Evolutionary conservation across 257 asterid genomes (phyloP).

Genomic region (Solanum sejunctum): DNA sequence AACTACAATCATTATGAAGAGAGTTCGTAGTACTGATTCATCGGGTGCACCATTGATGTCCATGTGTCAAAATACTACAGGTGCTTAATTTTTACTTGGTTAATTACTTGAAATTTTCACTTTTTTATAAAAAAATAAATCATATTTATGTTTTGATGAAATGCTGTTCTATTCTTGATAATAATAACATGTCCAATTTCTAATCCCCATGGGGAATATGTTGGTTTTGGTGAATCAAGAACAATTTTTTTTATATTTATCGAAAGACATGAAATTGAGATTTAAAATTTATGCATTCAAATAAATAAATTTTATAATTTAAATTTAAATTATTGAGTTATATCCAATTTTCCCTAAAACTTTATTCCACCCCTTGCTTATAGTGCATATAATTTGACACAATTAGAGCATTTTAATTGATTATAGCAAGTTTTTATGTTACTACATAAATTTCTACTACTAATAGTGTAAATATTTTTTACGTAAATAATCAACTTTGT

Average conservation of each 20-base stretch:
- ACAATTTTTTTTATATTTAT: neutral
- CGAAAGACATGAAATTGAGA: accelerated
- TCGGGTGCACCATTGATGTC: conserved; percentile 60
- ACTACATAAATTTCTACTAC: neutral
- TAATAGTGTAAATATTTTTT: too few relatives aligned
- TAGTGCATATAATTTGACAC: too few relatives aligned
- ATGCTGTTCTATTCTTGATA: neutral
- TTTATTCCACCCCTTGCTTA: neutral
- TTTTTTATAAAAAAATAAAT: neutral
- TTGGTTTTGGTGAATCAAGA: neutral
- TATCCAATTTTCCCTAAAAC: neutral
- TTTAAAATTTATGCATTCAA: neutral
- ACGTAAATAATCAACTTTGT: neutral
- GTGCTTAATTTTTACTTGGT: conserved; percentile 20
- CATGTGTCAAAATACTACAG: conserved; percentile 81
- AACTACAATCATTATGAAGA: conserved; percentile 56
- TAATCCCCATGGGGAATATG: neutral
- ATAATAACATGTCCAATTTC: conserved; percentile 15
- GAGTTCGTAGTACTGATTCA: conserved; percentile 59
- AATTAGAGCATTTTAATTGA: neutral
- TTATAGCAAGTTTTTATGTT: neutral
- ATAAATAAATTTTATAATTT: neutral
- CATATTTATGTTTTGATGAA: conserved; percentile 1
- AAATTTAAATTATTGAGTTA: neutral
- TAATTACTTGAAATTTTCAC: neutral